A percentile compares a stretch with the other conserved stretches of the same genome.
These are phyloP conservation scores for Hypoxylon trugodes DNA, from an alignment of 495 filamentous ascomycete genomes.

Conservation along the genomic window DNA sequence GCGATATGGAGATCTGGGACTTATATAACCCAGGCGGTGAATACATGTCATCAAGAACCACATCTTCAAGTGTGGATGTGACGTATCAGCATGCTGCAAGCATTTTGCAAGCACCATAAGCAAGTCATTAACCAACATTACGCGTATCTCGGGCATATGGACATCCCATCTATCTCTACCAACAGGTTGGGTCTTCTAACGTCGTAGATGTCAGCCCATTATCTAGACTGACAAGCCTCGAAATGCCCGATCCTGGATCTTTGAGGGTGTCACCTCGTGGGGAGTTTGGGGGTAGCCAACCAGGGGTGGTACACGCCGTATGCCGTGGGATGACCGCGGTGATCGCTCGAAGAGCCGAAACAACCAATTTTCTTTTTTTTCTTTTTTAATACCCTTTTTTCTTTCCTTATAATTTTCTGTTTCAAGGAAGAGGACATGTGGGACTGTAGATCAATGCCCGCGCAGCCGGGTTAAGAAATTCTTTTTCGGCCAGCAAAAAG, in stretches of 20 bases:
- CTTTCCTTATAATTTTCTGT: slow-evolving; percentile 5
- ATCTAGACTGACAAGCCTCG: slow-evolving; percentile 7
- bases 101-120: slow-evolving; percentile 25
- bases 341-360: background rate
- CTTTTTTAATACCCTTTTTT: background rate
- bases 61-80: slow-evolving; percentile 27
- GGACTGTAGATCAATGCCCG: slow-evolving; percentile 31
- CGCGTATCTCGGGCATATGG: slow-evolving; percentile 18
- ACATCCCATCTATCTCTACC: slow-evolving; percentile 25
- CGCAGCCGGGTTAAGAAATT: slow-evolving; percentile 15
- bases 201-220: slow-evolving; percentile 19
- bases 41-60: slow-evolving; percentile 37
- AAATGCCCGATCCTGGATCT: slow-evolving; percentile 22
- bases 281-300: slow-evolving; percentile 17
- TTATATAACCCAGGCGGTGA: slow-evolving; percentile 32
- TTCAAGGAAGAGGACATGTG: slow-evolving; percentile 19
- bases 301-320: background rate
- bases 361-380: slow-evolving; percentile 6
- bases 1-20: slow-evolving; percentile 32
- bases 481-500: slow-evolving; percentile 20
- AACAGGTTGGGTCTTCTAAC: slow-evolving; percentile 8
- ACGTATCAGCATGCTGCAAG: slow-evolving; percentile 32
- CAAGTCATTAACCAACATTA: slow-evolving; percentile 15
- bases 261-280: slow-evolving; percentile 21
- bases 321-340: slow-evolving; percentile 23